Evolutionary conservation across 768 basidiomycete genomes (phyloP).

Genomic region (Guyanaporus albipodus): DNA sequence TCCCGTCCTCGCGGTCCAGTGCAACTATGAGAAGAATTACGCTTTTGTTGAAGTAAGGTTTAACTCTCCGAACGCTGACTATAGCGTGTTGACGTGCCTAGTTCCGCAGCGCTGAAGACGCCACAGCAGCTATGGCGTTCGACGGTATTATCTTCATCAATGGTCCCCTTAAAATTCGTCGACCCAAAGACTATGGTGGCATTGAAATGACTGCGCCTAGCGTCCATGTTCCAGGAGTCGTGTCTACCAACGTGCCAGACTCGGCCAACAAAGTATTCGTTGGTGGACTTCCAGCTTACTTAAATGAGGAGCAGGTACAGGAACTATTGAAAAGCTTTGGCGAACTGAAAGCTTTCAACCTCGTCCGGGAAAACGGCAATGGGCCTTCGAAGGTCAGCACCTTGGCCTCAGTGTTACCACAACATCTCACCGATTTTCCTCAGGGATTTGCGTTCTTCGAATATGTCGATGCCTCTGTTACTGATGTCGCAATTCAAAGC

Average conservation of each 20-base stretch:
- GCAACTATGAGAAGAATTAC: conserved; percentile 98
- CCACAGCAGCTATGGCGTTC: conserved; percentile 94
- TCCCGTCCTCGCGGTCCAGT: conserved; percentile 89
- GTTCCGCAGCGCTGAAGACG: conserved; percentile 98
- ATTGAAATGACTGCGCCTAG: conserved; percentile 55
- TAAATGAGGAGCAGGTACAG: conserved; percentile 98
- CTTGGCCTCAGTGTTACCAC: background rate
- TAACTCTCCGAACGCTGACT: background rate
- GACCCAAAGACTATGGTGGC: conserved; percentile 96
- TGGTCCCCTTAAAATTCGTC: conserved; percentile 92
- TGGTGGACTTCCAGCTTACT: conserved; percentile 90
- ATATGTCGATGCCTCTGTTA: conserved; percentile 84
- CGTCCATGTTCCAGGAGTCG: conserved; percentile 88
- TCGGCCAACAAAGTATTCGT: conserved; percentile 98
- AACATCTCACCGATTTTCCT: conserved; percentile 1
- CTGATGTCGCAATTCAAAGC: conserved; percentile 94
- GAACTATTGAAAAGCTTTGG: conserved; percentile 97
- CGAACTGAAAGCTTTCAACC: conserved; percentile 95
- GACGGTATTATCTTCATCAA: conserved; percentile 97
- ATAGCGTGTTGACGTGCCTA: conserved; percentile 32
- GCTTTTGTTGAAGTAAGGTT: conserved; percentile 90
- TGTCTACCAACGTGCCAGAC: conserved; percentile 96
- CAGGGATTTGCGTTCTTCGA: conserved; percentile 99
- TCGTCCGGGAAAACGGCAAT: conserved; percentile 91
- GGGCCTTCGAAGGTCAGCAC: conserved; percentile 76